A percentile compares a stretch with the other conserved stretches of the same genome.
Evolutionary conservation across 495 filamentous ascomycete genomes (phyloP).

Genomic region (Xylaria curta): DNA sequence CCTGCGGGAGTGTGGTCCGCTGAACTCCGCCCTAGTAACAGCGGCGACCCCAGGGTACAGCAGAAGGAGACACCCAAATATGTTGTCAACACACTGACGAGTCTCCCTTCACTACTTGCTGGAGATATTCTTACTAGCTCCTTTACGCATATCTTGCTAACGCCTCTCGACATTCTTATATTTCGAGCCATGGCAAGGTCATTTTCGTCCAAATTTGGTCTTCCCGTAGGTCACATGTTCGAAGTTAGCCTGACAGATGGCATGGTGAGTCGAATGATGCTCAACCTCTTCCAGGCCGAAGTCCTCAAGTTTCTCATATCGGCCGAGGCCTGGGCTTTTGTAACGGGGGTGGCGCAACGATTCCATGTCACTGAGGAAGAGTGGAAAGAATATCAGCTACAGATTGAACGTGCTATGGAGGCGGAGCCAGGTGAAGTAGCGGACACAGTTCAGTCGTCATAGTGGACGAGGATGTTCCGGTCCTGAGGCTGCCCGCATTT

Average conservation of each 20-base stretch:
- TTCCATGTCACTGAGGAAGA: slow-evolving; percentile 45
- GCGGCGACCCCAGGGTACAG: slow-evolving; percentile 34
- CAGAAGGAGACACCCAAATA: slow-evolving; percentile 41
- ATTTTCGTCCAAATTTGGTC: slow-evolving; percentile 33
- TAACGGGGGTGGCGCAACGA: slow-evolving; percentile 39
- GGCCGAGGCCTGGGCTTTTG: slow-evolving; percentile 42
- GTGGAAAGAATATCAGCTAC: slow-evolving; percentile 38
- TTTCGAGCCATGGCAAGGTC: slow-evolving; percentile 41
- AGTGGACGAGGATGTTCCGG: background rate
- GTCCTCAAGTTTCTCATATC: slow-evolving; percentile 39
- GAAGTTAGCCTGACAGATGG: slow-evolving; percentile 30
- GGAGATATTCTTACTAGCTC: slow-evolving; percentile 45
- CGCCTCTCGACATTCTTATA: slow-evolving; percentile 40
- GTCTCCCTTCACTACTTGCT: slow-evolving; percentile 44
- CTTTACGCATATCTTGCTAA: slow-evolving; percentile 40
- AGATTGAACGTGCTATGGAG: background rate
- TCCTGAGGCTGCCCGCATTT: background rate
- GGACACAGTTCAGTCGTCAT: slow-evolving; percentile 9
- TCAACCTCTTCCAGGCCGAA: slow-evolving; percentile 47
- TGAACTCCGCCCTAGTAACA: slow-evolving; percentile 56
- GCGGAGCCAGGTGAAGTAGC: background rate
- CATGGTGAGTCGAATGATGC: slow-evolving; percentile 31
- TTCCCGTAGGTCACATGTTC: slow-evolving; percentile 34
- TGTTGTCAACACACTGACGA: slow-evolving; percentile 46
- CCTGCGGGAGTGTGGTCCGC: slow-evolving; percentile 61